Conservation (phyloP, 2,329 filamentous ascomycete genomes). For the Cucurbitaria berberidis region DNA sequence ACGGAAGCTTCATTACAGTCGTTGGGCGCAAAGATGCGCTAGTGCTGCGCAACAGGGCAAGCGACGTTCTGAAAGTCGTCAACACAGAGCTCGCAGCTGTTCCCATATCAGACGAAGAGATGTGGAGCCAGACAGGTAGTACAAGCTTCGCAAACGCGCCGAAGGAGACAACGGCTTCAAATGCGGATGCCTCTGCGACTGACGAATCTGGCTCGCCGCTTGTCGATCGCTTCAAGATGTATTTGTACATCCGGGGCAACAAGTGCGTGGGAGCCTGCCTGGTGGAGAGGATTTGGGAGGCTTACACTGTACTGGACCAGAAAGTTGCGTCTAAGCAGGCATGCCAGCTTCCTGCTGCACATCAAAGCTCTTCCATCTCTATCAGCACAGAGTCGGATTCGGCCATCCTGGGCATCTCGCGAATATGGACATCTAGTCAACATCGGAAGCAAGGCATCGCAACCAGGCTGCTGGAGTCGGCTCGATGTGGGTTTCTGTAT, state of each 20-base stretch:
- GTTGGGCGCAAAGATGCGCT: slow-evolving; percentile 62
- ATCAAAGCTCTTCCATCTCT: slow-evolving; percentile 49
- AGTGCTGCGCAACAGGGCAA: slow-evolving; percentile 62
- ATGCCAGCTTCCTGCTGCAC: slow-evolving; percentile 19
- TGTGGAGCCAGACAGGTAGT: slow-evolving; percentile 61
- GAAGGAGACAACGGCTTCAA: slow-evolving; percentile 7
- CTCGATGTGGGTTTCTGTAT: slow-evolving; percentile 62
- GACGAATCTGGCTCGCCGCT: slow-evolving; percentile 33
- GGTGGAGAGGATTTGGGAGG: slow-evolving; percentile 65
- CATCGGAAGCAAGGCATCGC: slow-evolving; percentile 65
- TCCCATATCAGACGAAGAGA: slow-evolving; percentile 61
- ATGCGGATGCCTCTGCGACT: slow-evolving; percentile 41
- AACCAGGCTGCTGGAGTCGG: slow-evolving; percentile 62
- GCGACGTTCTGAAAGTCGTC: slow-evolving; percentile 62
- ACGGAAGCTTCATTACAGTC: slow-evolving; percentile 61
- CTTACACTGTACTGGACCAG: slow-evolving; percentile 55
- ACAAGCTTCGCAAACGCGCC: slow-evolving; percentile 8
- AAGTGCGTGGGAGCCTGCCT: slow-evolving; percentile 69
- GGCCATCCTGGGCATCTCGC: slow-evolving; percentile 66
- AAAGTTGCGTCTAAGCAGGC: slow-evolving; percentile 23
- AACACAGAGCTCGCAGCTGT: slow-evolving; percentile 68
- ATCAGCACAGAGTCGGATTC: slow-evolving; percentile 51
- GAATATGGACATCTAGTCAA: slow-evolving; percentile 68
- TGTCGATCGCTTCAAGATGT: slow-evolving; percentile 63
- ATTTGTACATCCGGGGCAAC: slow-evolving; percentile 65